Conservation (phyloP, 495 filamentous ascomycete genomes). For the Pyronema domesticum region DNA sequence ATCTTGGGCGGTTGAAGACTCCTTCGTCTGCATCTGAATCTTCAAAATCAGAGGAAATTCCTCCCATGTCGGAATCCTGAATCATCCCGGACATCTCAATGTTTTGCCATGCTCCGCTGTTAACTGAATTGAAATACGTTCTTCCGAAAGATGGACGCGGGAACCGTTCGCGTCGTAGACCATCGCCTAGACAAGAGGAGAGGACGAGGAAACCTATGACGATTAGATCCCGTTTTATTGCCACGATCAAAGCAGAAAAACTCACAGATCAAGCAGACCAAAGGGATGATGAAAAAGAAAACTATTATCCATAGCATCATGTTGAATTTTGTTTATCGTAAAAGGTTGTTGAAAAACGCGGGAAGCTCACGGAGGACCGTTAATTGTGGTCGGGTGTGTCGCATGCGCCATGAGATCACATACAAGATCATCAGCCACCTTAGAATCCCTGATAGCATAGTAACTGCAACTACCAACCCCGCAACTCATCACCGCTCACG, state of each 20-base stretch:
- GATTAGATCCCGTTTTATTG: not conserved
- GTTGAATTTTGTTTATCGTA: not conserved
- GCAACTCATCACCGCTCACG: not conserved
- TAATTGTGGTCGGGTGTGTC: not conserved
- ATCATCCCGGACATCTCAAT: constrained; percentile 6
- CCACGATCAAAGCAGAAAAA: not conserved
- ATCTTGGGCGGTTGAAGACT: too few species aligned
- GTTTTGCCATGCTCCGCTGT: constrained; percentile 12
- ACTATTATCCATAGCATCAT: constrained; percentile 14
- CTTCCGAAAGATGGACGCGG: constrained; percentile 11
- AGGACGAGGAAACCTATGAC: constrained; percentile 12
- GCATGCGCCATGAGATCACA: not conserved
- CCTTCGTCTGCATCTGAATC: too few species aligned
- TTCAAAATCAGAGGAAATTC: too few species aligned
- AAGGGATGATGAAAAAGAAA: constrained; percentile 10
- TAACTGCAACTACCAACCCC: not conserved
- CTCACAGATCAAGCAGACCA: constrained; percentile 7
- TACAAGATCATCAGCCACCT: not conserved
- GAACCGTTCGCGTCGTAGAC: constrained; percentile 7
- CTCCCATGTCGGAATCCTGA: too few species aligned
- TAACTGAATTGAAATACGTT: constrained; percentile 15
- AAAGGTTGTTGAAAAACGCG: not conserved
- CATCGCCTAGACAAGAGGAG: constrained; percentile 15
- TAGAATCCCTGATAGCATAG: too few species aligned
- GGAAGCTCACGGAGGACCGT: not conserved